Conservation (phyloP, 2,329 filamentous ascomycete genomes). For the Sarocladium brachiariae region DNA sequence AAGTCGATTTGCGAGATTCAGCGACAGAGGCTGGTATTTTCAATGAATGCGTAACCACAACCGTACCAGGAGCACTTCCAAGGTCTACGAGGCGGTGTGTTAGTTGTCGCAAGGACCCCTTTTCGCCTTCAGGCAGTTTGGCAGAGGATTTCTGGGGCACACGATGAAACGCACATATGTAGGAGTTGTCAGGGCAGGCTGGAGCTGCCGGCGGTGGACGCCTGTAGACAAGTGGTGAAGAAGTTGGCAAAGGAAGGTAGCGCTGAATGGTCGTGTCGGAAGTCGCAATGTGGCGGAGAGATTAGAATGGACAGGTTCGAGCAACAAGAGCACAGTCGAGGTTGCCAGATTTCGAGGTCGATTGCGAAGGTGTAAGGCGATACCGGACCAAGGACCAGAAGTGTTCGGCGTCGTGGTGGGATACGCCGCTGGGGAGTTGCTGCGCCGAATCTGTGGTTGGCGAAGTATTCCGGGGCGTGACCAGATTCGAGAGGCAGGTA, state of each 20-base stretch:
- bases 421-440: too few relatives aligned
- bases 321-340: neutral
- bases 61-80: neutral
- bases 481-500: too few relatives aligned
- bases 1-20: neutral
- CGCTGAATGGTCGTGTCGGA: neutral
- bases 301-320: neutral
- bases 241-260: neutral
- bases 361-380: neutral
- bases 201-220: neutral
- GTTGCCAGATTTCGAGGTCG: neutral
- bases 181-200: slow-evolving; percentile 1
- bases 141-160: slow-evolving; percentile 6
- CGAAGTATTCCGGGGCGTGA: neutral
- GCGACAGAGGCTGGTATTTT: too few relatives aligned
- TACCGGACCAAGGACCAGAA: slow-evolving; percentile 4
- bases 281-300: neutral
- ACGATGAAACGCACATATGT: slow-evolving; percentile 7
- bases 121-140: slow-evolving; percentile 4
- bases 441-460: too few relatives aligned
- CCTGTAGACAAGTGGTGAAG: neutral
- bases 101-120: slow-evolving; percentile 6
- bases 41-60: neutral
- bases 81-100: neutral
- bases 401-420: too few relatives aligned